phyloP scores from a whole-genome alignment of 2,329 filamentous ascomycete genomes.

The Arthrobotrys pseudoclavata region DNA sequence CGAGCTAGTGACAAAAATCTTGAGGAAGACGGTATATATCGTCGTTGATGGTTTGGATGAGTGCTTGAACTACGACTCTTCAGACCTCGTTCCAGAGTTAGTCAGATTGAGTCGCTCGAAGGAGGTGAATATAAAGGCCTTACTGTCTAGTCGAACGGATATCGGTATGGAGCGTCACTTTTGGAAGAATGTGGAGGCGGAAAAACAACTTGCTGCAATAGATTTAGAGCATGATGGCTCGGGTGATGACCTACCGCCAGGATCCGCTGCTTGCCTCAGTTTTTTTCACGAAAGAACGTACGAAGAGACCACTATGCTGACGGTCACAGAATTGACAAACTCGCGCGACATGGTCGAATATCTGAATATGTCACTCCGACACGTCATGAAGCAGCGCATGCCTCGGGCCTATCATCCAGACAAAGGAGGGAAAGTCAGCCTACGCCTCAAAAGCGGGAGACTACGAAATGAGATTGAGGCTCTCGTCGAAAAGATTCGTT shows the following conservation, averaged over 20 bases:
- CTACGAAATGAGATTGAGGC: slow-evolving; percentile 7
- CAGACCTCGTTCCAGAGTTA: slow-evolving; percentile 14
- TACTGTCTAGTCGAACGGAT: slow-evolving; percentile 26
- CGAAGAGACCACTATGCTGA: slow-evolving; percentile 23
- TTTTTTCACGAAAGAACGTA: background rate
- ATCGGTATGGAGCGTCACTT: slow-evolving; percentile 5
- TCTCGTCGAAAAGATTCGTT: background rate
- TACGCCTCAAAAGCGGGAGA: background rate
- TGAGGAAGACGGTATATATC: slow-evolving; percentile 34
- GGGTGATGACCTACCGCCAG: background rate
- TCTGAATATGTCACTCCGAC: slow-evolving; percentile 7
- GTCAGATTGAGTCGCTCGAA: slow-evolving; percentile 26
- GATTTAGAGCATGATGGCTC: background rate
- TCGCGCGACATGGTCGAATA: slow-evolving; percentile 40
- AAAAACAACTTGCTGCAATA: background rate
- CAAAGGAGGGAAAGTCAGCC: background rate
- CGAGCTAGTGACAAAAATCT: slow-evolving; percentile 8
- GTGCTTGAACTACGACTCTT: slow-evolving; percentile 34
- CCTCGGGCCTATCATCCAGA: background rate
- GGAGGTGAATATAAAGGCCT: slow-evolving; percentile 13
- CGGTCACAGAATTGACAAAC: slow-evolving; percentile 40
- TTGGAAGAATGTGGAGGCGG: slow-evolving; percentile 6
- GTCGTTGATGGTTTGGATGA: slow-evolving; percentile 53
- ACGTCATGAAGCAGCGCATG: background rate
- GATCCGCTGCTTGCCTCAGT: background rate